Percentiles rank a stretch among this genome's conserved stretches.
phyloP scores from a whole-genome alignment of 2,329 filamentous ascomycete species.

The Cordyceps sp. region DNA sequence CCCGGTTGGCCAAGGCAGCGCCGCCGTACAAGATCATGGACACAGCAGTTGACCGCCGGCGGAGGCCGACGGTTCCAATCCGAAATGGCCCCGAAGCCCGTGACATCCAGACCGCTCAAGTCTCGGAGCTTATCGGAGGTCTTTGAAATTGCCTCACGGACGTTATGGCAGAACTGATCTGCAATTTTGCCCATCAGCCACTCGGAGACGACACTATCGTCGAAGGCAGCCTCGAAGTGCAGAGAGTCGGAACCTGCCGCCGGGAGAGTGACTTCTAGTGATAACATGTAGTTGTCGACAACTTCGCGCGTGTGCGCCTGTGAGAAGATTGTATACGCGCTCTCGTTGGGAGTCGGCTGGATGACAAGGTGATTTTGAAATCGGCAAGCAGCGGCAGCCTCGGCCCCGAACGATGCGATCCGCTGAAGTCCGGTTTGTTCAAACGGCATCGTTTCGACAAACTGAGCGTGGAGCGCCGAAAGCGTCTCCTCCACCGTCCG shows the following conservation, averaged over 20 bases:
- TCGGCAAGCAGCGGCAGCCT: slow-evolving; percentile 5
- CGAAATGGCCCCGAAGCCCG: not conserved
- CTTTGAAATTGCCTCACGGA: not conserved
- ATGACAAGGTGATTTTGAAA: slow-evolving; percentile 14
- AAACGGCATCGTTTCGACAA: slow-evolving; percentile 5
- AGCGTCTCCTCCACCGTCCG: slow-evolving; percentile 4
- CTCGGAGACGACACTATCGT: not conserved
- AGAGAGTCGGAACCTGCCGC: not conserved
- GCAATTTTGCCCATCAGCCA: slow-evolving; percentile 1
- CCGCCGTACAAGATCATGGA: slow-evolving; percentile 1
- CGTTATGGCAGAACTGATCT: slow-evolving; percentile 1
- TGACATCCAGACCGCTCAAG: not conserved
- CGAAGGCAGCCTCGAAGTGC: not conserved
- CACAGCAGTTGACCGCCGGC: not conserved
- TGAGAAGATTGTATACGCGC: slow-evolving; percentile 1
- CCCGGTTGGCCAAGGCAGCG: not conserved
- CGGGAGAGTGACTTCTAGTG: not conserved
- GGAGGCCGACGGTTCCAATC: not conserved
- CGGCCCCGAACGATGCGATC: slow-evolving; percentile 6
- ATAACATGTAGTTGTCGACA: slow-evolving; percentile 1
- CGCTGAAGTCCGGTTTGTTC: slow-evolving; percentile 8
- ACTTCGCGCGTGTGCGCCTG: slow-evolving; percentile 1
- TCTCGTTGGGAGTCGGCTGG: slow-evolving; percentile 4
- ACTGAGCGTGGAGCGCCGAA: slow-evolving; percentile 4
- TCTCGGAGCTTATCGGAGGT: not conserved